Base-by-base conservation (phyloP, 441 rosid species). In the Populus trichocarpa region DNA sequence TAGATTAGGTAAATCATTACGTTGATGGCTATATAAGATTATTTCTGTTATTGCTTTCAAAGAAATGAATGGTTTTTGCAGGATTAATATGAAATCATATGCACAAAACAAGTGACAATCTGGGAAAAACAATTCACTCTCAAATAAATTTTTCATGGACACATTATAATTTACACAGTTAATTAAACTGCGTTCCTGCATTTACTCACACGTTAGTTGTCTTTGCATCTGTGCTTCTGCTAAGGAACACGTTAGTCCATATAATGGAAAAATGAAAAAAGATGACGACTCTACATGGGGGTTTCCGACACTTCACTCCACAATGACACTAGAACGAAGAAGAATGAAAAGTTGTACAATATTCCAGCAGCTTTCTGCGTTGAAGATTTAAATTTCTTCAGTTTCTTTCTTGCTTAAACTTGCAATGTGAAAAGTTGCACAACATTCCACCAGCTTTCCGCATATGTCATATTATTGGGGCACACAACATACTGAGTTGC, bases 141-240 rank as follows among this genome's bases (percentile, higher is more conserved):
- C 35, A 67, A 69, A 72, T n/a, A 59, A 73, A 57, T 79, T 61
- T 79, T 75, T 76, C 3, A 81, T 76, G 5, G 53, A 79, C 85
- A 78, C 35, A 67, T 14, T 14, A 9, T 8, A 12, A 67, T 36
- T 30, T 72, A 12, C 64, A 57, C 46, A 64, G 59, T 73, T 71
- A 71, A 30, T 30, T 30, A 30, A 32, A 71, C 57, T 65, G 70
- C 57, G 78, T 40, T 69, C 84, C 84, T 67, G 67, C 79, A 42
- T 71, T 63, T 68, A 26, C 72, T 61, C 71, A 72, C 69, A 67
- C 71, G 59, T 80, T 28, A 59, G 40, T 42, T 63, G 69, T 9
- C 71, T 42, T 57, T 35, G 80, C 20, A 67, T 66, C 61, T 66
- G 25, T 36, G 79, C 67, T 77, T 69, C 20, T 30, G 14, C 69